Evolutionary conservation across 805 yeast species (phyloP).

Genomic region (Priceomyces castillae): DNA sequence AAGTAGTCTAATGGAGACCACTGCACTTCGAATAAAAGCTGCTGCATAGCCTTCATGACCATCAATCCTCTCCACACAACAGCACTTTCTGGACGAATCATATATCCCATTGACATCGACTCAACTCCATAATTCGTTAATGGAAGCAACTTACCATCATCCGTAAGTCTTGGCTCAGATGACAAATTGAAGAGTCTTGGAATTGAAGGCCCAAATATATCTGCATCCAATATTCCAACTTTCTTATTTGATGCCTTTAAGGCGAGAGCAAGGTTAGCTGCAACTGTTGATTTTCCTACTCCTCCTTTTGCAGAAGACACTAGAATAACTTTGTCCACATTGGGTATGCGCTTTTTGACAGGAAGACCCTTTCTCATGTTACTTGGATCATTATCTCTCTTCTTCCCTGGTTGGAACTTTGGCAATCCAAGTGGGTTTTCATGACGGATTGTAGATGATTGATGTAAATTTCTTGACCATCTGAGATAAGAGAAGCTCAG

Average conservation of each 20-base stretch:
- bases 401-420: conserved; percentile 7
- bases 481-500: not conserved
- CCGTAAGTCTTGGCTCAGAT: conserved; percentile 65
- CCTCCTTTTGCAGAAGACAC: conserved; percentile 82
- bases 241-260: conserved; percentile 50
- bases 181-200: conserved; percentile 67
- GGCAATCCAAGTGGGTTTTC: conserved; percentile 46
- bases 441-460: conserved; percentile 15
- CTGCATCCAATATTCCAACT: conserved; percentile 75
- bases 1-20: conserved; percentile 69
- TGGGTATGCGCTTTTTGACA: conserved; percentile 50
- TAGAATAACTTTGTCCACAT: conserved; percentile 59
- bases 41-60: conserved; percentile 86
- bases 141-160: conserved; percentile 58
- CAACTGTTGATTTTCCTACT: conserved; percentile 75
- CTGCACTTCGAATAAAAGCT: conserved; percentile 75
- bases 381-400: conserved; percentile 20
- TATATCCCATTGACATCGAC: conserved; percentile 88
- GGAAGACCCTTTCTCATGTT: conserved; percentile 55
- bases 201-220: conserved; percentile 80
- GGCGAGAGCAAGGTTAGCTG: conserved; percentile 66
- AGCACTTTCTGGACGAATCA: conserved; percentile 63
- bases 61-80: conserved; percentile 85
- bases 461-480: conserved; percentile 2
- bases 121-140: conserved; percentile 70